Percentiles rank a stretch among this genome's conserved stretches.
Evolutionary conservation across 345 rosid species (phyloP).

Genomic region (Ceriops decandra): DNA sequence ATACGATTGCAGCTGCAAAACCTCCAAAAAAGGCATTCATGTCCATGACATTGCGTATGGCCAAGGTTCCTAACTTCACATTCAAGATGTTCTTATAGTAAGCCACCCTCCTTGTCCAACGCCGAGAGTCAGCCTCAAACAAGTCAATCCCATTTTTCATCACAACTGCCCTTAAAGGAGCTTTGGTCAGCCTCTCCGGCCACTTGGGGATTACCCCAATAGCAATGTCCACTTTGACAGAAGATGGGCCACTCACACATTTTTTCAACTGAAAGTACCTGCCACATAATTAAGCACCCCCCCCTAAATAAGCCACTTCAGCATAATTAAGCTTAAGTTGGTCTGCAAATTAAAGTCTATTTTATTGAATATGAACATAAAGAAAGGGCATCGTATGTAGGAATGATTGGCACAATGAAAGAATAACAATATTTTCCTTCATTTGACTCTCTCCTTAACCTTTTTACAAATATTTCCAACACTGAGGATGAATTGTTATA

Average conservation of each 20-base stretch:
- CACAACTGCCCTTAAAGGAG: slow-evolving; percentile 60
- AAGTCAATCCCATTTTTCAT: slow-evolving; percentile 73
- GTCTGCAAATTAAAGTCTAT: background rate
- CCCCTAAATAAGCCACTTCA: background rate
- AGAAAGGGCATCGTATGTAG: slow-evolving; percentile 7
- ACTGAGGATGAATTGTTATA: slow-evolving; percentile 8
- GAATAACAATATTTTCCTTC: background rate
- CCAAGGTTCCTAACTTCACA: slow-evolving; percentile 65
- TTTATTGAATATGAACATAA: slow-evolving; percentile 10
- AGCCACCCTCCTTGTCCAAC: slow-evolving; percentile 85
- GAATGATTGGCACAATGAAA: background rate
- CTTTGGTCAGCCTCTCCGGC: slow-evolving; percentile 74
- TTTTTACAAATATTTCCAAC: slow-evolving; percentile 4
- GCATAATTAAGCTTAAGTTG: background rate
- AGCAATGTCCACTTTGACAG: slow-evolving; percentile 61
- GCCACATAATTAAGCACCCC: slow-evolving; percentile 20
- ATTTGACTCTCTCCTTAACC: background rate
- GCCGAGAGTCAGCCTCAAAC: slow-evolving; percentile 80
- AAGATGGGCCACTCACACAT: slow-evolving; percentile 58
- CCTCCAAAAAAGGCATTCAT: slow-evolving; percentile 96
- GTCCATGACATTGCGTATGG: slow-evolving; percentile 83
- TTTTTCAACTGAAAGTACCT: slow-evolving; percentile 81
- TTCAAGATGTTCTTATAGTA: slow-evolving; percentile 65
- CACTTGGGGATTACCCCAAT: slow-evolving; percentile 66
- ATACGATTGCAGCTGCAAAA: slow-evolving; percentile 76